Percentiles rank a stretch among this genome's conserved stretches.
Evolutionary conservation across 2,329 filamentous ascomycete species (phyloP).

Genomic region (Coniochaeta sp.): DNA sequence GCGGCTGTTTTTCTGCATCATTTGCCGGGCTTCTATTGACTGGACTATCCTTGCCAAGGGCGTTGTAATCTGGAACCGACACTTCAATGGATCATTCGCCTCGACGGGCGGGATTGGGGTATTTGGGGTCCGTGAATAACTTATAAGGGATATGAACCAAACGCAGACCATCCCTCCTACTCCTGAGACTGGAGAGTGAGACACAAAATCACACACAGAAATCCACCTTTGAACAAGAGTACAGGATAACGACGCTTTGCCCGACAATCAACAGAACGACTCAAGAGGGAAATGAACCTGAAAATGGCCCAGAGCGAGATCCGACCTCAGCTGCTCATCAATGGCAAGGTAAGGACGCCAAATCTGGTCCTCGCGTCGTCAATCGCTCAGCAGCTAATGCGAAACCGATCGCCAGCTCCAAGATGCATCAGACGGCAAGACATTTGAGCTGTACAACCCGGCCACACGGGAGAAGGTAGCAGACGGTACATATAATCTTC

Average conservation of each 20-base stretch:
- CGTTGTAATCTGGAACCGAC: slow-evolving; percentile 1
- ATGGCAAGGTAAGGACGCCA: slow-evolving; percentile 31
- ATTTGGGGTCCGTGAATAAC: background rate
- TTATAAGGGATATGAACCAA: background rate
- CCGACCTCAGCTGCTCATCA: slow-evolving; percentile 39
- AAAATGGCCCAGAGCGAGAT: slow-evolving; percentile 4
- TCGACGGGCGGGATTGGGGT: background rate
- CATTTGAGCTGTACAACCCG: slow-evolving; percentile 36
- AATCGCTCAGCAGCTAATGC: background rate
- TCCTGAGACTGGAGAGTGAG: background rate
- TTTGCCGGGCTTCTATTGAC: background rate
- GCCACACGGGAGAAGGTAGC: slow-evolving; percentile 30
- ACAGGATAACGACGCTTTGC: background rate
- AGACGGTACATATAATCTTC: slow-evolving; percentile 17
- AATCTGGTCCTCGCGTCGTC: background rate
- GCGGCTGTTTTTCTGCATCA: background rate
- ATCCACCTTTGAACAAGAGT: background rate
- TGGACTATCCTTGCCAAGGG: background rate
- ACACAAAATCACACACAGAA: background rate
- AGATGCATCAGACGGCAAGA: slow-evolving; percentile 35
- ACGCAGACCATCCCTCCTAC: background rate
- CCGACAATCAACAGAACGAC: background rate
- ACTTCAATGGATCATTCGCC: background rate
- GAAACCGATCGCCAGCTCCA: slow-evolving; percentile 25
- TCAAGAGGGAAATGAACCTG: background rate